These are phyloP conservation scores for Cubamyces lactineus DNA, from an alignment of 768 basidiomycete genomes.

Conservation along the genomic window DNA sequence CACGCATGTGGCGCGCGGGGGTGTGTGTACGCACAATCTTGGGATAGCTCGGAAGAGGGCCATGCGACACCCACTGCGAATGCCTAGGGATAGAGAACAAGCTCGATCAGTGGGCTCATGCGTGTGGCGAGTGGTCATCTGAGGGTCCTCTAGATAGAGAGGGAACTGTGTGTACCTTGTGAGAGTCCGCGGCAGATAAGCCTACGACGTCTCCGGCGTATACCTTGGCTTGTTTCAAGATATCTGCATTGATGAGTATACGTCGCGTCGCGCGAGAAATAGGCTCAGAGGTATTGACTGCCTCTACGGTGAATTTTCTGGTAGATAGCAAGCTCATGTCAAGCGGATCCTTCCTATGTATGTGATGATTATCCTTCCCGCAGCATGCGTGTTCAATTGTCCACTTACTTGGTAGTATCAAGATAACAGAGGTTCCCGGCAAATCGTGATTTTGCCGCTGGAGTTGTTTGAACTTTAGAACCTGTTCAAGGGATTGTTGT, in stretches of 20 bases:
- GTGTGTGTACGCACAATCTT: conserved; percentile 52
- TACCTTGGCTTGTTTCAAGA: conserved; percentile 60
- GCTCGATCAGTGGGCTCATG: conserved; percentile 4
- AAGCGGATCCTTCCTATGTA: no score
- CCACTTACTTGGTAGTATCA: no score
- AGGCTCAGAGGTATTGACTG: conserved; percentile 25
- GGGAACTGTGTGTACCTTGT: conserved; percentile 37
- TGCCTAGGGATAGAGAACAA: conserved; percentile 40
- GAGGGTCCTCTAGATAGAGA: neutral
- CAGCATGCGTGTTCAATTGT: no score
- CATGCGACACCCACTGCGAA: conserved; percentile 74
- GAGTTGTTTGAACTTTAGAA: no score
- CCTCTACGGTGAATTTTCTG: conserved; percentile 35
- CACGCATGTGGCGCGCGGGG: conserved; percentile 14
- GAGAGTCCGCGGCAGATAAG: conserved; percentile 46
- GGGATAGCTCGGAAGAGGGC: conserved; percentile 69
- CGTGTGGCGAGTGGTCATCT: conserved; percentile 1
- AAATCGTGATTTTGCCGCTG: no score
- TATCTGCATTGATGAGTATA: conserved; percentile 63
- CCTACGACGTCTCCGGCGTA: conserved; percentile 72
- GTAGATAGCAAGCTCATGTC: conserved; percentile 30
- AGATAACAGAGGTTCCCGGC: no score
- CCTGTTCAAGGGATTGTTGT: no score
- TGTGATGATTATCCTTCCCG: no score
- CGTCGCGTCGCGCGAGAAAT: conserved; percentile 60